A percentile compares a stretch with the other conserved stretches of the same genome.
These are phyloP conservation scores for Solanum infundibuliforme DNA, from an alignment of 257 asterid genomes.

Conservation along the genomic window DNA sequence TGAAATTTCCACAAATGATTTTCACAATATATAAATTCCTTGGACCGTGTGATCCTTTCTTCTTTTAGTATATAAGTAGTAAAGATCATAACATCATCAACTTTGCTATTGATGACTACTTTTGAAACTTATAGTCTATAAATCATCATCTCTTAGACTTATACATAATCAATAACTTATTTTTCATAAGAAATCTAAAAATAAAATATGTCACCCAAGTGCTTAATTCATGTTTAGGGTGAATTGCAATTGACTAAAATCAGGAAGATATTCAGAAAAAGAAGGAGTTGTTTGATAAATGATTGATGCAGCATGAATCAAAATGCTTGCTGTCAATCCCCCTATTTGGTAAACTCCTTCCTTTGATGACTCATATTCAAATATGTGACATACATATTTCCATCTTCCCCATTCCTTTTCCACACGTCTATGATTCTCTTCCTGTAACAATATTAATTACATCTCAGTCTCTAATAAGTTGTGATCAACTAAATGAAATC, in stretches of 20 bases:
- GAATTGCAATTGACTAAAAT: constrained; percentile 40
- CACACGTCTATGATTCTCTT: constrained; percentile 19
- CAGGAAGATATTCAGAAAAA: constrained; percentile 34
- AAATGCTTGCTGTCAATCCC: constrained; percentile 47
- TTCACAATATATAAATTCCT: not conserved
- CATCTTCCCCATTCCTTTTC: constrained; percentile 39
- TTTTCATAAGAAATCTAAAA: not conserved
- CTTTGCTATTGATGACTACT: not conserved
- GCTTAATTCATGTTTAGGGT: not conserved
- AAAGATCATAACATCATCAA: not conserved
- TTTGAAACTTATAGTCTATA: not conserved
- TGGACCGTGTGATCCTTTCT: not conserved
- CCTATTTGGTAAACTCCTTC: constrained; percentile 25
- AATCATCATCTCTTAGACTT: not conserved
- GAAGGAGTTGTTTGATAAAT: constrained; percentile 38
- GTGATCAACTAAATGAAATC: not conserved
- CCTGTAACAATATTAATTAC: constrained; percentile 5
- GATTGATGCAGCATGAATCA: constrained; percentile 34
- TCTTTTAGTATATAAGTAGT: not conserved
- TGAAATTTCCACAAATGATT: not conserved
- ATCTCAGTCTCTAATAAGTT: not conserved
- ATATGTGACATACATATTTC: constrained; percentile 36
- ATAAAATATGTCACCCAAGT: not conserved
- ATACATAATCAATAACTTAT: not conserved
- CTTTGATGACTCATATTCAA: constrained; percentile 22